phyloP scores from a whole-genome alignment of 768 basidiomycete species.

The Kwoniella sp. region DNA sequence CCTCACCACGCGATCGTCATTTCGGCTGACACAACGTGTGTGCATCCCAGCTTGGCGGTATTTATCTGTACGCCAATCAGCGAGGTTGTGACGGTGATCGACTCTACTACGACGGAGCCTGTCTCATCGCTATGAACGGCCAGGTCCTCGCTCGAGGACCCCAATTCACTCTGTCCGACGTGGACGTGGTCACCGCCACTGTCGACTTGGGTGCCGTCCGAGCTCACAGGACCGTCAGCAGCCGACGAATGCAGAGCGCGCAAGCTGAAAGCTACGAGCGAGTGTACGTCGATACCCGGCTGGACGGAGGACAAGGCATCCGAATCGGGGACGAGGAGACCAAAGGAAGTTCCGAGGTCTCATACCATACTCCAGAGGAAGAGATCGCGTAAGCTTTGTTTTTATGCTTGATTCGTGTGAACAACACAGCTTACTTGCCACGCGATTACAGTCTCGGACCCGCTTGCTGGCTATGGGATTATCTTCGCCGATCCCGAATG shows the following conservation, averaged over 20 bases:
- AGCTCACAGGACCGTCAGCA: conserved; percentile 76
- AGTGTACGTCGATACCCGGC: conserved; percentile 75
- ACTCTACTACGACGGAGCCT: conserved; percentile 95
- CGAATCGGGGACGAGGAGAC: conserved; percentile 60
- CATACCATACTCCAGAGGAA: conserved; percentile 87
- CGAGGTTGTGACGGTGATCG: conserved; percentile 99
- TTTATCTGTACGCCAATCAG: conserved; percentile 97
- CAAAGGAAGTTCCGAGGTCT: conserved; percentile 61
- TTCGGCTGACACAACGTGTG: neutral
- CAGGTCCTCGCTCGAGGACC: conserved; percentile 89
- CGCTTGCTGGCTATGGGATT: conserved; percentile 99
- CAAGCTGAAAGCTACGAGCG: conserved; percentile 73
- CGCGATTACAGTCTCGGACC: conserved; percentile 73
- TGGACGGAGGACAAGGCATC: conserved; percentile 75
- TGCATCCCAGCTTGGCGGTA: conserved; percentile 77
- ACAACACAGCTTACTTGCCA: neutral
- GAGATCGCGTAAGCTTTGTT: conserved; percentile 82
- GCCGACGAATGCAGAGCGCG: conserved; percentile 88
- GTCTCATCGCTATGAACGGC: conserved; percentile 94
- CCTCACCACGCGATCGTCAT: neutral
- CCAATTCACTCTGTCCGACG: conserved; percentile 92
- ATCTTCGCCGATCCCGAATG: conserved; percentile 86
- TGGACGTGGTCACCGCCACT: conserved; percentile 94
- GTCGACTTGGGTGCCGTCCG: conserved; percentile 97
- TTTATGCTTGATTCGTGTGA: neutral